A percentile compares a stretch with the other conserved stretches of the same genome.
Conservation (phyloP, 306 rosid species). For the Hippophae tibetana region DNA sequence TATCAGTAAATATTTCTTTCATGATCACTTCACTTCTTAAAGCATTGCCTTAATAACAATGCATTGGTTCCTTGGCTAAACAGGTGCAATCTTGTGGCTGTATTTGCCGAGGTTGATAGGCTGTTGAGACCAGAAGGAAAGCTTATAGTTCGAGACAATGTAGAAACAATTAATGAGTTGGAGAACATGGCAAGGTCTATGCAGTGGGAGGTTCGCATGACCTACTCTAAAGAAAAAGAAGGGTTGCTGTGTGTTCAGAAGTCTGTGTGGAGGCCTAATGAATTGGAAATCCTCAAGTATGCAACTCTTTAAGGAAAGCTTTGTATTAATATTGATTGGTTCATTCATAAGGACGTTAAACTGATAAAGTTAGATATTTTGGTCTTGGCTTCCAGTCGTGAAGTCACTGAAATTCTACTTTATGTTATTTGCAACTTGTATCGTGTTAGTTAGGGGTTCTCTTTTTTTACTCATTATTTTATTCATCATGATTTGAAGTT, state of each 20-base stretch:
- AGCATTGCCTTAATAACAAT: conserved; percentile 11
- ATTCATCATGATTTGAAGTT: too few species aligned
- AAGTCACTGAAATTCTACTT: too few species aligned
- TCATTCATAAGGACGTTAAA: too few species aligned
- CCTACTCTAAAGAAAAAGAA: conserved; percentile 33
- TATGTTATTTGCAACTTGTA: too few species aligned
- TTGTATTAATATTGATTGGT: too few species aligned
- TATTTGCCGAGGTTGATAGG: conserved; percentile 76
- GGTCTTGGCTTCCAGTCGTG: too few species aligned
- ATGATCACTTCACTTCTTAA: not conserved
- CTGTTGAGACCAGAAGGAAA: conserved; percentile 78
- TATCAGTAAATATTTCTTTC: conserved; percentile 1
- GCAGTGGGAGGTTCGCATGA: conserved; percentile 48
- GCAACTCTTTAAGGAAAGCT: conserved; percentile 37
- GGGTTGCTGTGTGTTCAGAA: conserved; percentile 61
- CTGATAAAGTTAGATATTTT: too few species aligned
- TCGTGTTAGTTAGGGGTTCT: too few species aligned
- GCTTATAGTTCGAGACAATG: conserved; percentile 50
- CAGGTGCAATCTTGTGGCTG: conserved; percentile 63
- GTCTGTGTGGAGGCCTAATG: conserved; percentile 69
- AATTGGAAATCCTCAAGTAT: conserved; percentile 36
- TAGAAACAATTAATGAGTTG: conserved; percentile 46
- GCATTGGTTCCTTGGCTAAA: conserved; percentile 9
- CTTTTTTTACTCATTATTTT: too few species aligned
- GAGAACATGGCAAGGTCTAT: conserved; percentile 53